Conservation (phyloP, 192 early-diverging fungal species). For the Coemansia erecta region DNA sequence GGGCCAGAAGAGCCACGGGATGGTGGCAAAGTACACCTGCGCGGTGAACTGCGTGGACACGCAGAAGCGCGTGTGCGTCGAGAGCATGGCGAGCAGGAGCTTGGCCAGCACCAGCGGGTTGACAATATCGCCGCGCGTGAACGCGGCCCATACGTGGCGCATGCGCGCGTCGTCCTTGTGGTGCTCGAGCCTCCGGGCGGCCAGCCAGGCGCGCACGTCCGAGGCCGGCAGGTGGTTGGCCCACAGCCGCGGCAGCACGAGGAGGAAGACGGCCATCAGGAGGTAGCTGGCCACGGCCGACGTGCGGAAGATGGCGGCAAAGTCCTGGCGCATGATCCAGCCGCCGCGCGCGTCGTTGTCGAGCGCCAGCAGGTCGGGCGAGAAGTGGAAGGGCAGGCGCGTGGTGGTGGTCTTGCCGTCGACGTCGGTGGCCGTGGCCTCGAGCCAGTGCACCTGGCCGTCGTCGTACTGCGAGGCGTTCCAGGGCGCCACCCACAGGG, state of each 20-base stretch:
- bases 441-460: conserved; percentile 59
- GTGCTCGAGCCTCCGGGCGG: conserved; percentile 15
- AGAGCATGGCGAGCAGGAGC: conserved; percentile 21
- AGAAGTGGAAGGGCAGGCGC: conserved; percentile 64
- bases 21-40: conserved; percentile 34
- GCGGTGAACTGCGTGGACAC: conserved; percentile 51
- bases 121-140: conserved; percentile 12
- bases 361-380: conserved; percentile 58
- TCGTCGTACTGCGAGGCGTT: conserved; percentile 68
- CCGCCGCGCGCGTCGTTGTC: conserved; percentile 65
- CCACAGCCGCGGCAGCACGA: conserved; percentile 27
- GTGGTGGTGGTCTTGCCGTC: conserved; percentile 53
- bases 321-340: conserved; percentile 67
- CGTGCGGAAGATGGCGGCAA: conserved; percentile 56
- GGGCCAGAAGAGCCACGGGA: conserved; percentile 56
- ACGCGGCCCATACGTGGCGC: conserved; percentile 7
- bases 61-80: conserved; percentile 40
- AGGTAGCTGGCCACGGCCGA: conserved; percentile 31
- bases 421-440: conserved; percentile 61
- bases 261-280: conserved; percentile 44
- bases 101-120: conserved; percentile 17
- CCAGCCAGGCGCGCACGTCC: conserved; percentile 18
- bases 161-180: conserved; percentile 26
- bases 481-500: conserved; percentile 75
- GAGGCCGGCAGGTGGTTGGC: background rate